Conservation (phyloP, 73 alveolate genomes). For the Paramecium bursaria region DNA sequence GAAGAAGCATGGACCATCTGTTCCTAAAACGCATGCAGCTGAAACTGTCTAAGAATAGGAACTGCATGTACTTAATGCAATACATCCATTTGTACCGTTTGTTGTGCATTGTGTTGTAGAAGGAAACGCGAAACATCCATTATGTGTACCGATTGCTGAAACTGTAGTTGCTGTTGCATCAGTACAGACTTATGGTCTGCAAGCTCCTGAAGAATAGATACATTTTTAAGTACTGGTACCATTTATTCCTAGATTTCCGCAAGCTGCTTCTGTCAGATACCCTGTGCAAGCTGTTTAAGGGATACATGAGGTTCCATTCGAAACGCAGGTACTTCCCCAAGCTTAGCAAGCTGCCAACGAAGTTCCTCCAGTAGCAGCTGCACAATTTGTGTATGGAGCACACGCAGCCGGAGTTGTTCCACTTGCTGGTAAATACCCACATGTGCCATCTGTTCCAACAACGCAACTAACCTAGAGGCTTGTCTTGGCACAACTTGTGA, state of each 20-base stretch:
- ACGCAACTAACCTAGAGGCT: neutral
- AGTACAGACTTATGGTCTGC: constrained; percentile 46
- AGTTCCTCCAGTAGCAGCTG: neutral
- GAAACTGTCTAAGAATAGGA: constrained; percentile 1
- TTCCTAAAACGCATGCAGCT: constrained; percentile 5
- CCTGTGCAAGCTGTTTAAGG: constrained; percentile 5
- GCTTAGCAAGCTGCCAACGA: too few species aligned
- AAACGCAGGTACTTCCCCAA: constrained; percentile 40
- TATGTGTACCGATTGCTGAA: neutral
- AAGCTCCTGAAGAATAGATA: neutral
- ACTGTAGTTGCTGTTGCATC: constrained; percentile 4
- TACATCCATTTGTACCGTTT: constrained; percentile 29
- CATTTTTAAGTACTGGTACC: neutral
- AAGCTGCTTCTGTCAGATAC: neutral
- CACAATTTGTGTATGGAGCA: constrained; percentile 12
- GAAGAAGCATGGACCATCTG: constrained; percentile 7
- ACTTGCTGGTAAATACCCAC: neutral
- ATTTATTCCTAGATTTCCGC: constrained; percentile 39
- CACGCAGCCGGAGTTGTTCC: too few species aligned
- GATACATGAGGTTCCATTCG: constrained; percentile 39
- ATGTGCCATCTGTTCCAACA: constrained; percentile 51
- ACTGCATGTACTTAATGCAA: constrained; percentile 22
- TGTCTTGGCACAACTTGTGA: constrained; percentile 49
- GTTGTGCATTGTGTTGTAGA: constrained; percentile 48
- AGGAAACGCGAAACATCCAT: constrained; percentile 1